A percentile compares a stretch with the other conserved stretches of the same genome.
These are phyloP conservation scores for Torulaspora quercuum DNA, from an alignment of 805 yeast species.

Conservation along the genomic window DNA sequence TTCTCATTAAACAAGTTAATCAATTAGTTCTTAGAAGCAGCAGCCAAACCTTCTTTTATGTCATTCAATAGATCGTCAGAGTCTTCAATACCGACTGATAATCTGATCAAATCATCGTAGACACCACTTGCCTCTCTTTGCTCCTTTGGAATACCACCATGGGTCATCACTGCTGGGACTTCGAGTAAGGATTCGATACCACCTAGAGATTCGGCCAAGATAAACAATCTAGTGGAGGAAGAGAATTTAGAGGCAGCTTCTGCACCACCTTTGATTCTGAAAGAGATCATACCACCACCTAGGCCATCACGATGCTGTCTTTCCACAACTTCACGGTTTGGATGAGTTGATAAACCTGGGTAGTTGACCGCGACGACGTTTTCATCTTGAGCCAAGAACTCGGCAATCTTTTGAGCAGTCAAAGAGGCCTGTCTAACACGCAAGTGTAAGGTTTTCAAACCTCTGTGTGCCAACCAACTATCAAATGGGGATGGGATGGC, in stretches of 20 bases:
- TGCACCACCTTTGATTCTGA: slow-evolving; percentile 81
- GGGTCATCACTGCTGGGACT: slow-evolving; percentile 90
- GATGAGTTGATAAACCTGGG: slow-evolving; percentile 73
- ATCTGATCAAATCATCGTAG: slow-evolving; percentile 74
- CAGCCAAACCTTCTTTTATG: slow-evolving; percentile 61
- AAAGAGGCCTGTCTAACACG: slow-evolving; percentile 67
- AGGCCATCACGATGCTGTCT: slow-evolving; percentile 78
- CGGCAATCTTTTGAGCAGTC: slow-evolving; percentile 67
- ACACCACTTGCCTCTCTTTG: slow-evolving; percentile 79
- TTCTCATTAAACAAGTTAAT: too few species aligned
- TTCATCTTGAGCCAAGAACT: slow-evolving; percentile 49
- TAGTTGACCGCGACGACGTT: slow-evolving; percentile 68
- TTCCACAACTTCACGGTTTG: slow-evolving; percentile 57
- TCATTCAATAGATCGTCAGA: slow-evolving; percentile 71
- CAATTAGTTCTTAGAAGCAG: slow-evolving; percentile 12
- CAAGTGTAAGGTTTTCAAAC: slow-evolving; percentile 80
- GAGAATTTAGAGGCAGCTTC: slow-evolving; percentile 71
- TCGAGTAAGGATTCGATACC: slow-evolving; percentile 84
- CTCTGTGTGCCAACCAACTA: slow-evolving; percentile 90
- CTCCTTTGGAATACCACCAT: slow-evolving; percentile 79
- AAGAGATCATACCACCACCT: slow-evolving; percentile 91
- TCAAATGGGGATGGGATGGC: slow-evolving; percentile 89
- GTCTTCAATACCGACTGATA: slow-evolving; percentile 86
- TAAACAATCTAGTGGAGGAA: slow-evolving; percentile 68
- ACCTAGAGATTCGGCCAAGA: slow-evolving; percentile 86